phyloP scores from a whole-genome alignment of 495 filamentous ascomycete species.

The Rusavskia elegans region DNA sequence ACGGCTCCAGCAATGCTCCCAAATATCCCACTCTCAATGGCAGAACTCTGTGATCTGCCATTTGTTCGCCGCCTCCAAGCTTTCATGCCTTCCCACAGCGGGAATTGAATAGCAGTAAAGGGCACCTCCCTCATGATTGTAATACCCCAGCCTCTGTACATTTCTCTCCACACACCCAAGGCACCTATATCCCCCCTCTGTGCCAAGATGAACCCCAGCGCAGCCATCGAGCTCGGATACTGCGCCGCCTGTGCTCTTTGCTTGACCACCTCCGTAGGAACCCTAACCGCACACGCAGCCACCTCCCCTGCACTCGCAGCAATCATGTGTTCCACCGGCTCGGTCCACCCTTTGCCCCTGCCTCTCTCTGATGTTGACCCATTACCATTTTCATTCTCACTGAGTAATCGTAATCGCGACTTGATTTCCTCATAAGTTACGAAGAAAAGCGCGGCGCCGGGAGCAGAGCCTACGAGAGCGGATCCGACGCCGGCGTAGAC shows the following conservation, averaged over 20 bases:
- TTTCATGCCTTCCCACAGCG: constrained; percentile 92
- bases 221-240: constrained; percentile 39
- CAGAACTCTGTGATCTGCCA: constrained; percentile 33
- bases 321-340: constrained; percentile 51
- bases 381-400: not conserved
- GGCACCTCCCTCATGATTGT: constrained; percentile 93
- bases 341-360: constrained; percentile 10
- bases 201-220: constrained; percentile 54
- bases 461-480: constrained; percentile 64
- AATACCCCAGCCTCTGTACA: constrained; percentile 82
- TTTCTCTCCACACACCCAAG: constrained; percentile 53
- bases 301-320: constrained; percentile 85
- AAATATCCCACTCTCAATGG: constrained; percentile 69
- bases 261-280: constrained; percentile 94
- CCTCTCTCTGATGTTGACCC: not conserved
- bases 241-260: constrained; percentile 84
- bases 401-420: constrained; percentile 23
- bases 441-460: constrained; percentile 97
- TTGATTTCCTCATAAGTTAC: constrained; percentile 86
- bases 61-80: constrained; percentile 13
- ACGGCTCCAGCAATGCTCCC: constrained; percentile 72
- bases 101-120: constrained; percentile 93
- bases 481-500: constrained; percentile 51
- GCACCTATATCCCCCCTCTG: constrained; percentile 25
- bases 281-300: constrained; percentile 79